Conservation (phyloP, 805 yeast genomes). For the Kregervanrija fluxuum region DNA sequence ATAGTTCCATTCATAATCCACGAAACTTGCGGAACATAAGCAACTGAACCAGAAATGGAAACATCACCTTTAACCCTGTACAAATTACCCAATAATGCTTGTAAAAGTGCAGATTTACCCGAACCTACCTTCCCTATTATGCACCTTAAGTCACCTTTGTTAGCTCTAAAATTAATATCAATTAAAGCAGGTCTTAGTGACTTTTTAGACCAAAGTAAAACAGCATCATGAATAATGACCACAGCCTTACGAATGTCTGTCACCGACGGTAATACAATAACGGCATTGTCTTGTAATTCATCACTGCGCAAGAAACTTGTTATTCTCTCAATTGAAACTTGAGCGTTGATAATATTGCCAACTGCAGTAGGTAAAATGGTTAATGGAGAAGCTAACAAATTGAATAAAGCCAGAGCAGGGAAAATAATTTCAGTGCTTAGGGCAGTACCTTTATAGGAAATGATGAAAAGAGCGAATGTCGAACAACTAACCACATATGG, state of each 20-base stretch:
- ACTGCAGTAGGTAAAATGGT: constrained; percentile 85
- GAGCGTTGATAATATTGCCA: constrained; percentile 75
- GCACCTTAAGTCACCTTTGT: constrained; percentile 72
- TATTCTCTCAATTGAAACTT: constrained; percentile 69
- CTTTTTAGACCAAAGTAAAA: constrained; percentile 67
- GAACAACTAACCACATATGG: constrained; percentile 84
- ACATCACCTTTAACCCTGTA: constrained; percentile 68
- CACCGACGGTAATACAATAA: constrained; percentile 40
- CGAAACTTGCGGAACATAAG: constrained; percentile 85
- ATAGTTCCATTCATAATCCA: constrained; percentile 94
- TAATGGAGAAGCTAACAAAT: constrained; percentile 79
- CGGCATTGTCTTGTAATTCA: constrained; percentile 65
- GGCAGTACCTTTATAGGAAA: constrained; percentile 45
- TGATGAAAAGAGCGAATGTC: constrained; percentile 73
- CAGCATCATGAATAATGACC: constrained; percentile 53
- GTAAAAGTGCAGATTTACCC: constrained; percentile 79
- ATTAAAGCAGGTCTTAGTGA: constrained; percentile 61
- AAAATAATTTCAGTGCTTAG: constrained; percentile 83
- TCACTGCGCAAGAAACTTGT: constrained; percentile 60
- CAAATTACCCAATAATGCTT: constrained; percentile 73
- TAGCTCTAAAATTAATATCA: constrained; percentile 52
- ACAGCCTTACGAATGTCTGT: constrained; percentile 57
- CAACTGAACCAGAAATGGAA: constrained; percentile 62
- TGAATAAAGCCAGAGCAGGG: constrained; percentile 81
- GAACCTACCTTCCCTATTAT: constrained; percentile 84